Conservation (phyloP, 2,329 filamentous ascomycete species). For the Gaeumannomyces sp. region DNA sequence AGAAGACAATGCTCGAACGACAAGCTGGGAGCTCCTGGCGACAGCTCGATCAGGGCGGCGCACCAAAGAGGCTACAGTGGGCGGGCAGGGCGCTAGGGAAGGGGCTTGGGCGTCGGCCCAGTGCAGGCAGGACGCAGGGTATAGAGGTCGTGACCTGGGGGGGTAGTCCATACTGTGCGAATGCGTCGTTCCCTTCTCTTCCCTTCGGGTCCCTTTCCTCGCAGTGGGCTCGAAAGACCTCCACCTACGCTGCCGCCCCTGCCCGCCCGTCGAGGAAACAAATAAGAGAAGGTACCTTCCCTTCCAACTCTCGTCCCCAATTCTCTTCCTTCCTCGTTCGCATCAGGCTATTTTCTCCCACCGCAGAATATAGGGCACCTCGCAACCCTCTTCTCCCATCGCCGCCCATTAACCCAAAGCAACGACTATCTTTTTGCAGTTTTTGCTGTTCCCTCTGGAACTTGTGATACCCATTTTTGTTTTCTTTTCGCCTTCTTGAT, state of each 20-base stretch:
- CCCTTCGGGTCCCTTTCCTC: neutral
- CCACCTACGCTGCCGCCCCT: neutral
- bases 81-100: neutral
- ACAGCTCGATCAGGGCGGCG: neutral
- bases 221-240: neutral
- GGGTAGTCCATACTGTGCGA: neutral
- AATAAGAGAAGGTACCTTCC: neutral
- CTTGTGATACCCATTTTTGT: constrained; percentile 23
- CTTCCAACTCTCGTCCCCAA: neutral
- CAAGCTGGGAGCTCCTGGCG: too few species aligned
- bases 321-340: neutral
- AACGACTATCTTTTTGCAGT: neutral
- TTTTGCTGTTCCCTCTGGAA: constrained; percentile 3
- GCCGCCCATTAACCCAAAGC: neutral
- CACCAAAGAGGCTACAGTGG: neutral
- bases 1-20: neutral
- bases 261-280: neutral
- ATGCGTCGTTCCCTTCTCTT: neutral
- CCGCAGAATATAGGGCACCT: neutral
- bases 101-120: neutral
- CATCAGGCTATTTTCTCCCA: neutral
- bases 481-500: constrained; percentile 27
- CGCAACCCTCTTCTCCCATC: constrained; percentile 1
- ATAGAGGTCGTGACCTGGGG: neutral
- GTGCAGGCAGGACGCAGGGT: neutral